Evolutionary conservation across 805 yeast species (phyloP).

Genomic region (Candida insectorum): DNA sequence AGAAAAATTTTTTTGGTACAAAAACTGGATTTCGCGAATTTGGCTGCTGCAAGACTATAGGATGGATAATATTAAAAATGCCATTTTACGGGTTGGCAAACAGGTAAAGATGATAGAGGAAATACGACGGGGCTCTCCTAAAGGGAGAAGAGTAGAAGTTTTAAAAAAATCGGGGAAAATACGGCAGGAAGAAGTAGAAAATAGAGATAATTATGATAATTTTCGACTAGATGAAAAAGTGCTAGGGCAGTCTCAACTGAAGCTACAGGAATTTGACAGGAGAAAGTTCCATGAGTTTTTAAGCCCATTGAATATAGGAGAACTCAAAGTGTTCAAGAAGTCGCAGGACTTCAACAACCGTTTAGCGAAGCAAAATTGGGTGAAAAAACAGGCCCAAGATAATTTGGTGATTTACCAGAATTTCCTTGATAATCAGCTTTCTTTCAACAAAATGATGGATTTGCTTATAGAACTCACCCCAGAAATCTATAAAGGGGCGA

Average conservation of each 20-base stretch:
- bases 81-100: constrained; percentile 5
- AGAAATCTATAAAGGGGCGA: constrained; percentile 18
- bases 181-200: background rate
- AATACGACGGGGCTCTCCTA: too few relatives aligned
- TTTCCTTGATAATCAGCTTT: constrained; percentile 25
- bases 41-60: too few relatives aligned
- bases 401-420: constrained; percentile 17
- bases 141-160: background rate
- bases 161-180: background rate
- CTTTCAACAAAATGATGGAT: constrained; percentile 31
- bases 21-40: too few relatives aligned
- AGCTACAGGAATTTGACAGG: constrained; percentile 1
- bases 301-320: constrained; percentile 30
- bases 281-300: constrained; percentile 24
- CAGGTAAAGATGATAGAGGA: constrained; percentile 4
- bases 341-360: constrained; percentile 13
- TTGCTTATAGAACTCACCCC: constrained; percentile 32
- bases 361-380: constrained; percentile 27
- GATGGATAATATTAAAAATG: constrained; percentile 7
- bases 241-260: background rate
- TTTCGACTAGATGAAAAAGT: too few relatives aligned
- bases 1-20: background rate
- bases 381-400: constrained; percentile 15
- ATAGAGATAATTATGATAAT: too few relatives aligned
- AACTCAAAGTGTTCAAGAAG: constrained; percentile 29